A percentile compares a stretch with the other conserved stretches of the same genome.
Conservation (phyloP, 805 yeast genomes). For the Lachancea nothofagi region DNA sequence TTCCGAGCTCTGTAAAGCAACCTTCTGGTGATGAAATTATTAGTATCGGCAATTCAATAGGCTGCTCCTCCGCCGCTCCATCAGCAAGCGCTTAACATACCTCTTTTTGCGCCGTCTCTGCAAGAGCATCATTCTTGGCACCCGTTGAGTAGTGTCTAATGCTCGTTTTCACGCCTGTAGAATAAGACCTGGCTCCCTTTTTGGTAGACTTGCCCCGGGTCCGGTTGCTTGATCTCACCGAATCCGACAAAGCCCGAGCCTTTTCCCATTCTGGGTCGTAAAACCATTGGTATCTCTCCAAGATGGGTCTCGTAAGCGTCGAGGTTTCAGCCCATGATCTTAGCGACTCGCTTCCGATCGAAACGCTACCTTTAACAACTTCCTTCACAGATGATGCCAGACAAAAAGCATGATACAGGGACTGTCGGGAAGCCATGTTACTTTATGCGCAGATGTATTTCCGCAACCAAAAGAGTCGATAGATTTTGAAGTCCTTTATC, state of each 20-base stretch:
- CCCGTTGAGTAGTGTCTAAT: constrained; percentile 11
- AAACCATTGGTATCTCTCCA: constrained; percentile 24
- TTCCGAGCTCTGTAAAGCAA: constrained; percentile 39
- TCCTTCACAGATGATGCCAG: constrained; percentile 18
- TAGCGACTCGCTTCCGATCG: constrained; percentile 21
- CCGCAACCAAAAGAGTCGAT: too few relatives aligned
- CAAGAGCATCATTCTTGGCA: not conserved
- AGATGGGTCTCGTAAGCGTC: constrained; percentile 22
- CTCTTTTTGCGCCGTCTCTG: constrained; percentile 1
- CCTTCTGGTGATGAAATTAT: constrained; percentile 1
- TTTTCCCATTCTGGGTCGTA: constrained; percentile 31
- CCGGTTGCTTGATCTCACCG: constrained; percentile 1
- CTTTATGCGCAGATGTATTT: too few relatives aligned
- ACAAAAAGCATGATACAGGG: constrained; percentile 24
- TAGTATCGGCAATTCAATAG: not conserved
- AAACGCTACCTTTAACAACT: constrained; percentile 20
- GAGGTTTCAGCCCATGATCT: constrained; percentile 25
- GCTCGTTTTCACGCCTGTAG: constrained; percentile 3
- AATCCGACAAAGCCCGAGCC: constrained; percentile 24
- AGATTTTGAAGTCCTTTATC: not conserved
- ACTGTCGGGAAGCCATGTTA: constrained; percentile 18
- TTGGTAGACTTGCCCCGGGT: constrained; percentile 6
- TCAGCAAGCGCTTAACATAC: constrained; percentile 2
- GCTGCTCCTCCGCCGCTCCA: not conserved
- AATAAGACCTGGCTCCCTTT: not conserved